Evolutionary conservation across 164 flowering plant genomes (phyloP).

Genomic region (Taxillus chinensis): DNA sequence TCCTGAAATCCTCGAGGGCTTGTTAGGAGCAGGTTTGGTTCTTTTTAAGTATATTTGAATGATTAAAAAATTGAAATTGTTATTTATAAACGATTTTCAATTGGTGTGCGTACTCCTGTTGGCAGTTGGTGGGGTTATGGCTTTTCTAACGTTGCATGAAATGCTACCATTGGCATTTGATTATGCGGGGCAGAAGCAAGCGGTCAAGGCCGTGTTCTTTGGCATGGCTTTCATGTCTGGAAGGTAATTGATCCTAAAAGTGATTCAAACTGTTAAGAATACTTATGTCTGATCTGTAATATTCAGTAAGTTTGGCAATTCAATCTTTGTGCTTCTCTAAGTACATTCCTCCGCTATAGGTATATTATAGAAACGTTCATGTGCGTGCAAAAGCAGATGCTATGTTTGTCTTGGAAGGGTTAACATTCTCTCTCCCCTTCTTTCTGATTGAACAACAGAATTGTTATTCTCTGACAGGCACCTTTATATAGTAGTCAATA

Average conservation of each 20-base stretch:
- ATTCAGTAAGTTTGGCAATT: too few relatives aligned
- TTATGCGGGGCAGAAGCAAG: constrained; percentile 93
- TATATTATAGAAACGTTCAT: too few relatives aligned
- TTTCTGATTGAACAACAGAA: too few relatives aligned
- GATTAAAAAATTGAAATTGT: background rate
- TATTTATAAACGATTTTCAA: background rate
- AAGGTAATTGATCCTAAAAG: constrained; percentile 37
- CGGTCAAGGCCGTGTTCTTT: constrained; percentile 86
- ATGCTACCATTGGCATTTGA: constrained; percentile 97
- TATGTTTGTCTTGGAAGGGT: too few relatives aligned
- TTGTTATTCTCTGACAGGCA: too few relatives aligned
- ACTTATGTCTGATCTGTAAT: too few relatives aligned
- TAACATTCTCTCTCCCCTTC: too few relatives aligned
- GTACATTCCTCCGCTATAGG: too few relatives aligned
- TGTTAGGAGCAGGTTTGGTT: constrained; percentile 74
- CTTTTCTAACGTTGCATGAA: constrained; percentile 93
- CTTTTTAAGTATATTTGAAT: background rate
- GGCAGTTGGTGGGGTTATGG: constrained; percentile 99
- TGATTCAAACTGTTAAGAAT: background rate
- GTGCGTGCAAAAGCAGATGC: too few relatives aligned
- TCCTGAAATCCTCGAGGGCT: constrained; percentile 91
- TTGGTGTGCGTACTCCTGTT: constrained; percentile 1
- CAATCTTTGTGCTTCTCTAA: too few relatives aligned
- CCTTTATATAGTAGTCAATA: too few relatives aligned
- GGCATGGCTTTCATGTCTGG: constrained; percentile 99